A percentile compares a stretch with the other conserved stretches of the same genome.
phyloP scores from a whole-genome alignment of 208 protist species.

The Borovskyia barvae region DNA sequence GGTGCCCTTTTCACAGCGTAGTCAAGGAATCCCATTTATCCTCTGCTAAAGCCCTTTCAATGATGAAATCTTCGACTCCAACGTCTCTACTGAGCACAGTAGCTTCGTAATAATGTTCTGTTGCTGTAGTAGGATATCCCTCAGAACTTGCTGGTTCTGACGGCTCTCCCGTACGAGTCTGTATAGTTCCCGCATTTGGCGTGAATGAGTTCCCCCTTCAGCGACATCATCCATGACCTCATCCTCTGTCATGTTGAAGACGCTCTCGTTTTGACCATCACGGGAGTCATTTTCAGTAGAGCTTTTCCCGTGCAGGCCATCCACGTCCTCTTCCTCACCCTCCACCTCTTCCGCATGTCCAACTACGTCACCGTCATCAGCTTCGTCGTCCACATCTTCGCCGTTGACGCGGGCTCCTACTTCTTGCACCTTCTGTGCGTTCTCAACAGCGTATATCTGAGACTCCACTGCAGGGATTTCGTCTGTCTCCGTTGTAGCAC shows the following conservation, averaged over 20 bases:
- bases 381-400: constrained; percentile 13
- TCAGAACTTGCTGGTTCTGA: constrained; percentile 27
- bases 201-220: constrained; percentile 18
- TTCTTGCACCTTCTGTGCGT: background rate
- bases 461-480: background rate
- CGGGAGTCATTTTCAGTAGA: constrained; percentile 25
- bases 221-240: constrained; percentile 27
- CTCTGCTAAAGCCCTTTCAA: constrained; percentile 22
- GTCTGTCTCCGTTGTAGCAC: constrained; percentile 8
- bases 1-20: no score
- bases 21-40: background rate
- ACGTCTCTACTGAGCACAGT: constrained; percentile 12
- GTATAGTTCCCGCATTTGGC: constrained; percentile 36
- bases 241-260: constrained; percentile 35
- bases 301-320: constrained; percentile 13
- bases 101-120: constrained; percentile 24
- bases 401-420: constrained; percentile 1
- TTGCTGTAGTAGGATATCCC: constrained; percentile 26
- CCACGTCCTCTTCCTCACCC: constrained; percentile 25
- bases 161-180: constrained; percentile 37
- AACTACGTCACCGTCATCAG: constrained; percentile 13
- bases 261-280: constrained; percentile 42
- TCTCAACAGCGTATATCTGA: background rate
- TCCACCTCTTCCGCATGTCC: no score
- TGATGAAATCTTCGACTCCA: constrained; percentile 19